Evolutionary conservation across 2,329 filamentous ascomycete species (phyloP), one percentile per base, ranked within the genome.

Genomic region (Colletotrichum endophyticum): DNA sequence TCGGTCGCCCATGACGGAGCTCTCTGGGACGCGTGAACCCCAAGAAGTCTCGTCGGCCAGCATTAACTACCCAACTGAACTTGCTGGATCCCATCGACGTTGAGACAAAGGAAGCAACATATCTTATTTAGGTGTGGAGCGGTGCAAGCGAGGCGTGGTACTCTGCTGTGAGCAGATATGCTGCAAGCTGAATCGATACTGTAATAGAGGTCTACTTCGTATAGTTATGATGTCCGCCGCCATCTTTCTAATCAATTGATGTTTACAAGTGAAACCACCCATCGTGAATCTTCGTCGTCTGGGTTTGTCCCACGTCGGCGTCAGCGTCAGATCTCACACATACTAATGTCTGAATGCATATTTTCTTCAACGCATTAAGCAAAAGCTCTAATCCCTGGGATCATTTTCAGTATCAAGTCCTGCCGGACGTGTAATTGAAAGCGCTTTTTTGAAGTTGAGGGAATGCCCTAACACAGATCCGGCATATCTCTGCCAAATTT

Each of bases 31-130:
- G 15, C 66, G 28, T 25, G 72, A 71, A 15, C 49, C 62, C 61
- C 75, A 77, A n/a, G 74, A 75, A 36, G 59, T 75, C 8, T 36
- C 72, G 32, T 53, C 72, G 36, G 62, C 36, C 34, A 70, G 66
- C 32, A 4, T 30, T 9, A 77, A 30, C 27, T 56, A 61, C 59
- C 75, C 61, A 22, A 32, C 59, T 19, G 59, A 77, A 30, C 27
- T 66, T 6, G 39, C 22, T 22, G 56, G 72, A 25, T 67, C 66
- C 9, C 36, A 34, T 22, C 36, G 36, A 71, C 19, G 22, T 16
- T 75, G 34, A 59, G 11, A 16, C 5, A 4, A 25, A 8, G 19
- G 53, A 27, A 28, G 63, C 22, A 16, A 19, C 1, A n/a, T 13
- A 27, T 44, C 22, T 12, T 9, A 2, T 44, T 27, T 16, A 28